Conservation (phyloP, 805 yeast species). For the Spathaspora boniae region DNA sequence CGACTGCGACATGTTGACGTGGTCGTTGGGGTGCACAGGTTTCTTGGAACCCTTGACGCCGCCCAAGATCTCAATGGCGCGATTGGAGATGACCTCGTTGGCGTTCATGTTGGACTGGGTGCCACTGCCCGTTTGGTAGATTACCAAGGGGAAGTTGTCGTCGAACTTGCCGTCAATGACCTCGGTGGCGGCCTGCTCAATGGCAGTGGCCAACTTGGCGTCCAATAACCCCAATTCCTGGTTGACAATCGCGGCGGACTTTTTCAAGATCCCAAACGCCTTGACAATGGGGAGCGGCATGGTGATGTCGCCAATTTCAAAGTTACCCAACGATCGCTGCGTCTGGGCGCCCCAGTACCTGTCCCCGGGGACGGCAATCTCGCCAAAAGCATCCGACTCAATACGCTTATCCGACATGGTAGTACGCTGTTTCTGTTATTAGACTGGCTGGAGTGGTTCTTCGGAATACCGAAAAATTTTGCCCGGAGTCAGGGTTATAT, state of each 20-base stretch:
- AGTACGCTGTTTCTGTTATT: background rate
- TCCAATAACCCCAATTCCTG: constrained; percentile 31
- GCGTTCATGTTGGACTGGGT: constrained; percentile 41
- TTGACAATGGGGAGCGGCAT: constrained; percentile 34
- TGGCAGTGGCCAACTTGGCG: constrained; percentile 28
- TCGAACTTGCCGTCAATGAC: constrained; percentile 37
- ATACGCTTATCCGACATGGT: constrained; percentile 14
- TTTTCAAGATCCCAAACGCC: constrained; percentile 37
- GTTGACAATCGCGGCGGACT: constrained; percentile 37
- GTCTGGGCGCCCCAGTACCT: constrained; percentile 41
- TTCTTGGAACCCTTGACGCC: constrained; percentile 34
- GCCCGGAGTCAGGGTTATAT: too few relatives aligned
- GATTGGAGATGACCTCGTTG: constrained; percentile 36
- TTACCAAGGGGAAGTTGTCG: constrained; percentile 40
- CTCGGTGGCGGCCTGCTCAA: constrained; percentile 35
- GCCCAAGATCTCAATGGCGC: constrained; percentile 38
- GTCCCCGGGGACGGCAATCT: constrained; percentile 29
- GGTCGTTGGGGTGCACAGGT: constrained; percentile 40
- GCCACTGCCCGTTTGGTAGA: constrained; percentile 40
- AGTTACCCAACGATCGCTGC: constrained; percentile 35
- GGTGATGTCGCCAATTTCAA: constrained; percentile 34
- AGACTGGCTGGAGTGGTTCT: background rate
- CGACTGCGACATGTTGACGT: constrained; percentile 38
- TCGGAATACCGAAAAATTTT: background rate
- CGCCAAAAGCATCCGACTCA: constrained; percentile 39